These are phyloP conservation scores for Phycomyces blakesleeanus DNA, from an alignment of 192 early-diverging fungal species.

Conservation along the genomic window DNA sequence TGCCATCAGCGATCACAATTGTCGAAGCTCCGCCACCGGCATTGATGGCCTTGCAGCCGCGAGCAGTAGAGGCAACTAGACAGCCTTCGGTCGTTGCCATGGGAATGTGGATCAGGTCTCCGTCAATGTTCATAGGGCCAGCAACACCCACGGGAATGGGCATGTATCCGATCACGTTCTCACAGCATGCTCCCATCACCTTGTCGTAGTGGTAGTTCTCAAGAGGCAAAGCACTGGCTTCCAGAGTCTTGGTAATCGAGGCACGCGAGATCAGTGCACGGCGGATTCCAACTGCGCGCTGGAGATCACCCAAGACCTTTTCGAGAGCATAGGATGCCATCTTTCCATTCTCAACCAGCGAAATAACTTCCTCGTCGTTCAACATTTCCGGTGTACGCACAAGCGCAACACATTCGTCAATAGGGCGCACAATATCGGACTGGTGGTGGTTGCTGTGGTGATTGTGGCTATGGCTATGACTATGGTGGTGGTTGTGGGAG, in stretches of 20 bases:
- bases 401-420: constrained; percentile 43
- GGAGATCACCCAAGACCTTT: constrained; percentile 70
- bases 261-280: constrained; percentile 72
- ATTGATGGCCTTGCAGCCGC: constrained; percentile 94
- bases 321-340: constrained; percentile 88
- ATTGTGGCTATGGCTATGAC: background rate
- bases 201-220: constrained; percentile 86
- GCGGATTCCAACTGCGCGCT: constrained; percentile 81
- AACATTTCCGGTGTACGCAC: constrained; percentile 46
- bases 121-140: constrained; percentile 82
- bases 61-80: constrained; percentile 84
- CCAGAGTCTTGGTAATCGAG: constrained; percentile 59
- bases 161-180: constrained; percentile 93
- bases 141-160: constrained; percentile 91
- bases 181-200: constrained; percentile 90
- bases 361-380: constrained; percentile 72
- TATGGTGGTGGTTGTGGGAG: constrained; percentile 10
- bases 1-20: constrained; percentile 75
- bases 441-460: constrained; percentile 10
- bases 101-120: constrained; percentile 76
- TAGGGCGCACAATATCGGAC: constrained; percentile 31
- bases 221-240: constrained; percentile 67
- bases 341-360: constrained; percentile 66
- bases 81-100: constrained; percentile 96
- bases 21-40: constrained; percentile 82